These are phyloP conservation scores for Fusarium musae DNA, from an alignment of 2,329 filamentous ascomycete genomes.

Conservation along the genomic window DNA sequence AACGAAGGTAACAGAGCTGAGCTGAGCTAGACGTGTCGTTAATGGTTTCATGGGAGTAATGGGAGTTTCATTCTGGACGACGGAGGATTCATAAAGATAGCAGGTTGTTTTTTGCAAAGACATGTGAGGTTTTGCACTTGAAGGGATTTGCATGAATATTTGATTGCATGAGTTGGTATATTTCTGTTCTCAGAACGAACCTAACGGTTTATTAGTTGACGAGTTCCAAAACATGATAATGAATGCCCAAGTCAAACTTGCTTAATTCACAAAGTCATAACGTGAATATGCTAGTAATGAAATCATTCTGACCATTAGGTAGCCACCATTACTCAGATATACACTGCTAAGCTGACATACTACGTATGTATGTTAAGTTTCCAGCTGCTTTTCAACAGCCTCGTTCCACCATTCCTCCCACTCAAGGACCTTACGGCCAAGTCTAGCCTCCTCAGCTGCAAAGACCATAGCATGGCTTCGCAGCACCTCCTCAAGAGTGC, in stretches of 20 bases:
- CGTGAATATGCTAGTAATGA: background rate
- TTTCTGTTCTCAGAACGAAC: constrained; percentile 28
- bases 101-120: constrained; percentile 19
- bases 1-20: constrained; percentile 50
- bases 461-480: constrained; percentile 93
- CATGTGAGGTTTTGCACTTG: background rate
- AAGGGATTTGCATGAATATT: constrained; percentile 24
- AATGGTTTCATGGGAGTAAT: constrained; percentile 1
- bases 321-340: background rate
- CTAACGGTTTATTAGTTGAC: constrained; percentile 17
- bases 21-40: constrained; percentile 34
- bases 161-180: constrained; percentile 29
- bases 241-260: constrained; percentile 1
- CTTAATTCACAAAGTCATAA: background rate
- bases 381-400: constrained; percentile 43
- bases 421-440: constrained; percentile 74
- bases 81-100: background rate
- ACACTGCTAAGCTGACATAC: background rate
- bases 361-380: background rate
- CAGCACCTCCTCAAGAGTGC: constrained; percentile 86
- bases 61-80: constrained; percentile 7
- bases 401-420: constrained; percentile 81
- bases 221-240: constrained; percentile 24
- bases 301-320: background rate
- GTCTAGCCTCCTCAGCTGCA: constrained; percentile 88